A percentile compares a stretch with the other conserved stretches of the same genome.
Conservation (phyloP, 352 stramenopile genomes). For the Aphanomyces euteiches region DNA sequence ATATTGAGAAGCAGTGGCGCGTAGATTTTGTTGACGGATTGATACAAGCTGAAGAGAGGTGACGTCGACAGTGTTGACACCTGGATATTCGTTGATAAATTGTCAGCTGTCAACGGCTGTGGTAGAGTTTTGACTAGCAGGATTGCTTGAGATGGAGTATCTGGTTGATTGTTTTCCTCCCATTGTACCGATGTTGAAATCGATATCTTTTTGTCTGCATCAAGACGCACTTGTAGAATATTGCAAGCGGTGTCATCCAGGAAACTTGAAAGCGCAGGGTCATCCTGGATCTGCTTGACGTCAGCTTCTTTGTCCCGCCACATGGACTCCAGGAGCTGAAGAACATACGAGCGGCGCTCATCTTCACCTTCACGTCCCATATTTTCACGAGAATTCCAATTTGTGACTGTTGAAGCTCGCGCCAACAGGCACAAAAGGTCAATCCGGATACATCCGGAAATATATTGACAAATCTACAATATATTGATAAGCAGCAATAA, state of each 20-base stretch:
- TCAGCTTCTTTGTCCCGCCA: conserved; percentile 45
- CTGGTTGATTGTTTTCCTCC: conserved; percentile 26
- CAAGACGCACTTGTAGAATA: conserved; percentile 53
- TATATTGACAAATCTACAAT: background rate
- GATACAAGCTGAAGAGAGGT: conserved; percentile 74
- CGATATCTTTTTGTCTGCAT: conserved; percentile 5
- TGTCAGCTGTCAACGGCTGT: conserved; percentile 53
- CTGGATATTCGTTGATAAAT: conserved; percentile 68
- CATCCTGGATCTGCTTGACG: conserved; percentile 41
- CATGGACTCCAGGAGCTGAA: conserved; percentile 55
- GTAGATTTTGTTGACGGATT: conserved; percentile 78
- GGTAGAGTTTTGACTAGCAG: conserved; percentile 59
- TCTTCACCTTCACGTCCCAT: conserved; percentile 35
- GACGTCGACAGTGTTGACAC: conserved; percentile 63
- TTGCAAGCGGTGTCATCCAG: conserved; percentile 64
- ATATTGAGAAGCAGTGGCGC: conserved; percentile 65
- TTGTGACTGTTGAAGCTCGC: conserved; percentile 15
- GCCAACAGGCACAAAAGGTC: background rate
- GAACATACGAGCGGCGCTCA: conserved; percentile 55
- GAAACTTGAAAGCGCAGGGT: conserved; percentile 58
- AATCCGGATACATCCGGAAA: conserved; percentile 14
- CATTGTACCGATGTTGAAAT: conserved; percentile 19
- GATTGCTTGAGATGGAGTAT: conserved; percentile 35
- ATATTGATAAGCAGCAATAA: too few relatives aligned
- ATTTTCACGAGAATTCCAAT: conserved; percentile 3